Conservation (phyloP, 2,329 filamentous ascomycete species). For the Endoconidiophora laricicola region DNA sequence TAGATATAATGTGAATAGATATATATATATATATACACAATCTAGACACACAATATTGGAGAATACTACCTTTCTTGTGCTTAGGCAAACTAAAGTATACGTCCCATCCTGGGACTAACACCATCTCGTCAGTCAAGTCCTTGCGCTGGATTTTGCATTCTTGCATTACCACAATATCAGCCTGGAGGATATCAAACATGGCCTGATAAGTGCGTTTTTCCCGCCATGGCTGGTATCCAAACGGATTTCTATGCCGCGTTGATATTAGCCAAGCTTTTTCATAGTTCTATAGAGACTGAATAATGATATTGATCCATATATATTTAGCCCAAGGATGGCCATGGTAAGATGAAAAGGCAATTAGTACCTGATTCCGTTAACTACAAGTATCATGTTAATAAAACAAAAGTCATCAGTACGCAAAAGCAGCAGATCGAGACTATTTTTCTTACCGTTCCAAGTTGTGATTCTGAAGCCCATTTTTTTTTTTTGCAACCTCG, state of each 20-base stretch:
- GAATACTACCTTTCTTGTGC: conserved; percentile 62
- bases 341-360: conserved; percentile 12
- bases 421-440: neutral
- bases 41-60: too few species aligned
- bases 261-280: neutral
- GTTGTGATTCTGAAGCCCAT: conserved; percentile 72
- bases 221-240: conserved; percentile 71
- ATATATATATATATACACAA: conserved; percentile 14
- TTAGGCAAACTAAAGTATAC: conserved; percentile 87
- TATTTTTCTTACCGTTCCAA: conserved; percentile 54
- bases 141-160: conserved; percentile 93
- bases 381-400: conserved; percentile 24
- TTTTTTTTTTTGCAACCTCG: conserved; percentile 16
- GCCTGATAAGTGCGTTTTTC: conserved; percentile 51
- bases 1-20: neutral
- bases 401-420: too few species aligned
- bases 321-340: too few species aligned
- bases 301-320: too few species aligned
- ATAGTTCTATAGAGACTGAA: neutral
- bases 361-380: conserved; percentile 71
- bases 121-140: conserved; percentile 88
- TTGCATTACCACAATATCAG: conserved; percentile 89
- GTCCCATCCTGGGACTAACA: conserved; percentile 86
- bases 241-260: conserved; percentile 46
- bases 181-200: conserved; percentile 88